These are phyloP conservation scores for Plasmodium malariae DNA, from an alignment of 169 alveolate genomes.

Conservation along the genomic window DNA sequence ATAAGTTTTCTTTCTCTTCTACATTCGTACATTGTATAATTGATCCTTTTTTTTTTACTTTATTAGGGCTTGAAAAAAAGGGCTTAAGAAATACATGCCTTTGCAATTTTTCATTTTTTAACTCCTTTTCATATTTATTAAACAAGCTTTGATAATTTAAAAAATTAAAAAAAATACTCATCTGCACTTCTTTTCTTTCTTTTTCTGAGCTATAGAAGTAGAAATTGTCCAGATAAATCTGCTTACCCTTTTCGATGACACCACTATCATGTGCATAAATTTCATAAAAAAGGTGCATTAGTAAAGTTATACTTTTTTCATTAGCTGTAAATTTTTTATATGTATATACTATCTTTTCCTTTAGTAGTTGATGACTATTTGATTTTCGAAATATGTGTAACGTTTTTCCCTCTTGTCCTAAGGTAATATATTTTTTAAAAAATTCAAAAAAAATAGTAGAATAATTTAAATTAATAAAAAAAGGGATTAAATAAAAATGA, in stretches of 20 bases:
- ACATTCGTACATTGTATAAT: no score
- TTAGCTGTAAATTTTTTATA: neutral
- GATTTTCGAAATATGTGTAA: slow-evolving; percentile 8
- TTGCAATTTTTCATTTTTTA: slow-evolving; percentile 22
- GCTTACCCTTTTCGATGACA: slow-evolving; percentile 23
- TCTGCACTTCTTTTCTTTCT: neutral
- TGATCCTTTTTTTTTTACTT: neutral
- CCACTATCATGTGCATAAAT: slow-evolving; percentile 6
- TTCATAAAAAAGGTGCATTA: slow-evolving; percentile 22
- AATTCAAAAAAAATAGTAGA: slow-evolving; percentile 29
- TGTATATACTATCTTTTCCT: slow-evolving; percentile 21
- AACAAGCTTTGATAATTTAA: slow-evolving; percentile 45
- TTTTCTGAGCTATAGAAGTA: slow-evolving; percentile 29
- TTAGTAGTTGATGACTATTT: neutral
- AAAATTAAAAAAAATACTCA: slow-evolving; percentile 36
- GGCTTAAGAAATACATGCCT: slow-evolving; percentile 1
- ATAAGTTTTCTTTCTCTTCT: no score
- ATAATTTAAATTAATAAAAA: slow-evolving; percentile 67
- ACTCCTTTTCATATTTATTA: slow-evolving; percentile 50
- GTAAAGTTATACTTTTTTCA: neutral
- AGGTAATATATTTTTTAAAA: slow-evolving; percentile 7
- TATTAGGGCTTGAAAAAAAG: neutral
- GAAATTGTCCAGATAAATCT: slow-evolving; percentile 28
- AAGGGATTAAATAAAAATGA: slow-evolving; percentile 69
- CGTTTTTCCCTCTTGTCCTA: neutral